These are phyloP conservation scores for Trypanosoma scelopori DNA, from an alignment of 208 protist genomes.

Conservation along the genomic window DNA sequence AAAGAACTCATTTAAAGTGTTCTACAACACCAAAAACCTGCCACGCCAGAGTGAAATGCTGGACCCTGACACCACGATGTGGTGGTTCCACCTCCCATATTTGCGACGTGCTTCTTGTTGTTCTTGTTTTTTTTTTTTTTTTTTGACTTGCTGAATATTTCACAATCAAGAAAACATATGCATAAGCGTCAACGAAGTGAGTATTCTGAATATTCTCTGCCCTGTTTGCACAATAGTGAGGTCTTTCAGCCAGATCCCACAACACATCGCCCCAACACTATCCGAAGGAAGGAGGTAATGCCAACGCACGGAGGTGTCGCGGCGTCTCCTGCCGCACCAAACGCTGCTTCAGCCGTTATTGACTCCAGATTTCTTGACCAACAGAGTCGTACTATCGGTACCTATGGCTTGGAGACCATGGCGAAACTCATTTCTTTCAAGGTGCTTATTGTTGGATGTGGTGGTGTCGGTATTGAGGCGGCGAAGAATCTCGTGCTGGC, in stretches of 20 bases:
- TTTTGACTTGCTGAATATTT: slow-evolving; percentile 4
- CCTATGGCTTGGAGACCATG: slow-evolving; percentile 92
- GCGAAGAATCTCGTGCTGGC: slow-evolving; percentile 92
- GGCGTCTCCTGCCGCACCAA: not conserved
- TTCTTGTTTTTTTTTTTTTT: not conserved
- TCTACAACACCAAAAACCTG: no score
- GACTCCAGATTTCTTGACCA: slow-evolving; percentile 88
- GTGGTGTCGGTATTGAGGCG: slow-evolving; percentile 88
- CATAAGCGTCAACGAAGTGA: slow-evolving; percentile 10
- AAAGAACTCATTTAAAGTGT: no score
- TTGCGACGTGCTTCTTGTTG: slow-evolving; percentile 3
- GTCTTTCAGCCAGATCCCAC: not conserved
- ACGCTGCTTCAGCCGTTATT: slow-evolving; percentile 33
- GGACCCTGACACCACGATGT: no score
- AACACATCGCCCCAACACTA: not conserved
- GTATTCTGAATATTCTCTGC: slow-evolving; percentile 14
- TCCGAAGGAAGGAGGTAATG: no score
- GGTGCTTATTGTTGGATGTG: slow-evolving; percentile 91
- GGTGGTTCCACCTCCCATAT: no score
- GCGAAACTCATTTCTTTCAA: slow-evolving; percentile 87
- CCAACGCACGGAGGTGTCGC: no score
- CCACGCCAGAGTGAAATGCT: no score
- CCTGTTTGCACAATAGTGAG: slow-evolving; percentile 18
- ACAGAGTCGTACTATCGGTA: slow-evolving; percentile 92
- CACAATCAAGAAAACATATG: slow-evolving; percentile 12